Percentiles rank a stretch among this genome's conserved stretches.
phyloP scores from a whole-genome alignment of 257 asterid species.

The Solanum commersonii region DNA sequence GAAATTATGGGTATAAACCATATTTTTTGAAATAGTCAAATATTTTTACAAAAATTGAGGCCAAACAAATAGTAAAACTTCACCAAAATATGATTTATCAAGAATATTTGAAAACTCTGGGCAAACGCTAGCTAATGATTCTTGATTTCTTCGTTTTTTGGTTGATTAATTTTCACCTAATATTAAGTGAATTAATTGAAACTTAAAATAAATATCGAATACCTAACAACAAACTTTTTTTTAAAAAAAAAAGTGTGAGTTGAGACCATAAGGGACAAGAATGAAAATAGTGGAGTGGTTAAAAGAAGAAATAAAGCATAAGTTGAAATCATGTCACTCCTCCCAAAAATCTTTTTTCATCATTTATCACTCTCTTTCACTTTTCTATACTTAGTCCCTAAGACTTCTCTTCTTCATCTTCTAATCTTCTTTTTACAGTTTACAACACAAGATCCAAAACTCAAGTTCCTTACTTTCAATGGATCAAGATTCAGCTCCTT shows the following conservation, averaged over 20 bases:
- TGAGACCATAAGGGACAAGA: conserved; percentile 12
- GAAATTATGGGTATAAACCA: too few species aligned
- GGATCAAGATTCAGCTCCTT: conserved; percentile 34
- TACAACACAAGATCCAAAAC: conserved; percentile 13
- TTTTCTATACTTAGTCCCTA: conserved; percentile 43
- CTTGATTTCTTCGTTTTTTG: too few species aligned
- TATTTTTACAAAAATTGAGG: too few species aligned
- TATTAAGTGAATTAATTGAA: background rate
- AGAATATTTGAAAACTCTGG: too few species aligned
- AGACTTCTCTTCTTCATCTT: conserved; percentile 31
- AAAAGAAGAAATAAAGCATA: conserved; percentile 20
- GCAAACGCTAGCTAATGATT: too few species aligned
- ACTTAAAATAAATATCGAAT: background rate
- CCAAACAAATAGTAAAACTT: too few species aligned
- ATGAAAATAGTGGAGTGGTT: conserved; percentile 14
- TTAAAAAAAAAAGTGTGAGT: too few species aligned
- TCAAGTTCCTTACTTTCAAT: conserved; percentile 22
- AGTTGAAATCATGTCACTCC: conserved; percentile 35
- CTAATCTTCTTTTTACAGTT: conserved; percentile 8
- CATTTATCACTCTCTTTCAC: conserved; percentile 18
- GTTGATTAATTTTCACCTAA: too few species aligned
- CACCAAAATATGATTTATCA: too few species aligned
- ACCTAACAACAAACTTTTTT: fast-evolving
- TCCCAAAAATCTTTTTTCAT: conserved; percentile 38
- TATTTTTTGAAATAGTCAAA: too few species aligned